Percentiles rank a stretch among this genome's conserved stretches.
Evolutionary conservation across 1,284 basidiomycete genomes (phyloP).

Genomic region (Apiotrichum sp.): DNA sequence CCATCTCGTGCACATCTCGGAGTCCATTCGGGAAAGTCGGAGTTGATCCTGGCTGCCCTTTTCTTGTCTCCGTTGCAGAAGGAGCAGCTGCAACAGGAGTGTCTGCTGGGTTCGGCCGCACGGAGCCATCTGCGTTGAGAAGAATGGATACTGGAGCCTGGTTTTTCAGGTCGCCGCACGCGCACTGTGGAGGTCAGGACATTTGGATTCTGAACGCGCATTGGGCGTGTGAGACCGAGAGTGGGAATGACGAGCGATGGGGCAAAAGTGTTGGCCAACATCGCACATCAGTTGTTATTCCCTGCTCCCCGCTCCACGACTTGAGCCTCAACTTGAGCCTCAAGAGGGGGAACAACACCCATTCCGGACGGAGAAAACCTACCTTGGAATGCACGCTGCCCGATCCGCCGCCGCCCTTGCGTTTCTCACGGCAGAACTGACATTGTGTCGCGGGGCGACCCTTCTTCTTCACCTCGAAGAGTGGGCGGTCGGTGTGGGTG

Average conservation of each 20-base stretch:
- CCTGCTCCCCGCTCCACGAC: too few relatives aligned
- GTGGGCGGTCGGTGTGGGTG: slow-evolving; percentile 65
- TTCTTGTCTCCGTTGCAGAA: slow-evolving; percentile 25
- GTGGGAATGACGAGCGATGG: too few relatives aligned
- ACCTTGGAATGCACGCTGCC: slow-evolving; percentile 39
- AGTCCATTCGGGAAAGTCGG: slow-evolving; percentile 47
- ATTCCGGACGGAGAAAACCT: slow-evolving; percentile 8
- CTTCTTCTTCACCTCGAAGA: slow-evolving; percentile 77
- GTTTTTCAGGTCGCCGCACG: slow-evolving; percentile 31
- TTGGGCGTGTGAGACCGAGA: too few relatives aligned
- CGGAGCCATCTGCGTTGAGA: slow-evolving; percentile 30
- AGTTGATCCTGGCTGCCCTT: slow-evolving; percentile 37
- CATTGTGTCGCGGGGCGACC: slow-evolving; percentile 71
- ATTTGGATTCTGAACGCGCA: too few relatives aligned
- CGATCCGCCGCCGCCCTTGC: slow-evolving; percentile 52
- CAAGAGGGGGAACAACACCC: not conserved
- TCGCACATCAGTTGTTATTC: too few relatives aligned
- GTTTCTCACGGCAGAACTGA: slow-evolving; percentile 64
- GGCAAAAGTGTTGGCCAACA: too few relatives aligned
- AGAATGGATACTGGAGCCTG: slow-evolving; percentile 11
- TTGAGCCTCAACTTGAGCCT: too few relatives aligned
- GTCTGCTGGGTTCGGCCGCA: slow-evolving; percentile 7
- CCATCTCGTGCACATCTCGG: slow-evolving; percentile 46
- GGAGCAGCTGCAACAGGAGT: not conserved
- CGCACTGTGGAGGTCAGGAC: slow-evolving; percentile 22